A percentile compares a stretch with the other conserved stretches of the same genome.
These are phyloP conservation scores for Schizophyllum commune DNA, from an alignment of 1,284 basidiomycete genomes.

Conservation along the genomic window DNA sequence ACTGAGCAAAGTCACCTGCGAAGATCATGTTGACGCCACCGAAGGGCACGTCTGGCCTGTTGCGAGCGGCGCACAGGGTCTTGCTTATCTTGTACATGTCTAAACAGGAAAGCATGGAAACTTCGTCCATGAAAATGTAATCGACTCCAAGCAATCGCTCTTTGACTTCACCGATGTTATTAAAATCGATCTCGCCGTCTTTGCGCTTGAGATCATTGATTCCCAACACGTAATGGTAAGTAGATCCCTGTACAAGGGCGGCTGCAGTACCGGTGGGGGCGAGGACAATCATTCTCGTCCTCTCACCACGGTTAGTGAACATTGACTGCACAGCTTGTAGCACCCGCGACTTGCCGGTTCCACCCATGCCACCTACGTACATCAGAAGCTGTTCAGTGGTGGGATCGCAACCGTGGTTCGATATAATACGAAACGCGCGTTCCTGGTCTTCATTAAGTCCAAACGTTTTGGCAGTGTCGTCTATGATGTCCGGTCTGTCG, in stretches of 20 bases:
- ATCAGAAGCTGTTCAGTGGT: conserved; percentile 20
- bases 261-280: conserved; percentile 33
- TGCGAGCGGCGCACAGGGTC: conserved; percentile 6
- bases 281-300: conserved; percentile 19
- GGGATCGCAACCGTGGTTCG: conserved; percentile 18
- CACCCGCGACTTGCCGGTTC: conserved; percentile 31
- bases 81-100: conserved; percentile 12
- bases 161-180: neutral
- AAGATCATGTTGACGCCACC: conserved; percentile 19
- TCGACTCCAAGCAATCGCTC: conserved; percentile 12
- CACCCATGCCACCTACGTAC: conserved; percentile 30
- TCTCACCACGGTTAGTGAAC: conserved; percentile 18
- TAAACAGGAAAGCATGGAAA: conserved; percentile 17
- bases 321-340: conserved; percentile 16
- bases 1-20: conserved; percentile 17
- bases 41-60: conserved; percentile 14
- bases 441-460: conserved; percentile 24
- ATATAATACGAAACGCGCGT: conserved; percentile 25
- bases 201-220: conserved; percentile 13
- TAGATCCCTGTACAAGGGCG: conserved; percentile 26
- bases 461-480: neutral
- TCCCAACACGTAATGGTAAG: conserved; percentile 29
- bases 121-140: conserved; percentile 20
- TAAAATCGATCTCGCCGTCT: neutral
- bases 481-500: neutral